These are phyloP conservation scores for Salvia hispanica DNA, from an alignment of 257 asterid genomes.

Conservation along the genomic window DNA sequence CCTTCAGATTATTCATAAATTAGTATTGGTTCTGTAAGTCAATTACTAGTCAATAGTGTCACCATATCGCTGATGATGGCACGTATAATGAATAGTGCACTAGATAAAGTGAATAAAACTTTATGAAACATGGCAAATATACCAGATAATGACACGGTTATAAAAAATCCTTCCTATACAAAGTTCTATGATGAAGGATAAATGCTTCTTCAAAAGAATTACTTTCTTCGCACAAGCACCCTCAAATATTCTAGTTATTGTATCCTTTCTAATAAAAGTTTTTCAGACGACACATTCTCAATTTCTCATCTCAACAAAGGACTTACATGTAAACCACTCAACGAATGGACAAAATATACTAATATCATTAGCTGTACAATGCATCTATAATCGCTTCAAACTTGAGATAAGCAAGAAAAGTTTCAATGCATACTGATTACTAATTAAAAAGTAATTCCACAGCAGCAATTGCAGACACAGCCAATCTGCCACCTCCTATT, in stretches of 20 bases:
- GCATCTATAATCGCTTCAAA: neutral
- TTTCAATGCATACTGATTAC: conserved; percentile 1
- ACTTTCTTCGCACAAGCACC: conserved; percentile 26
- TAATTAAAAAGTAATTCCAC: conserved; percentile 12
- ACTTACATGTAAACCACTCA: neutral
- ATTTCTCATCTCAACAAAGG: conserved; percentile 12
- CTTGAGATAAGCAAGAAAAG: conserved; percentile 3
- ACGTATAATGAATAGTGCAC: neutral
- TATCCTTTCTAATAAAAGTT: neutral
- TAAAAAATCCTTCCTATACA: no score
- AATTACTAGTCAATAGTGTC: conserved; percentile 5
- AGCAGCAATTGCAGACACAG: conserved; percentile 13
- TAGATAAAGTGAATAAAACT: conserved; percentile 3
- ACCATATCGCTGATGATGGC: conserved; percentile 22
- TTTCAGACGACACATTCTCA: conserved; percentile 10
- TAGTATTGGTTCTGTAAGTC: conserved; percentile 19
- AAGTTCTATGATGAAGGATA: conserved; percentile 11
- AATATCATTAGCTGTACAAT: conserved; percentile 14
- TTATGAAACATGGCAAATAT: neutral
- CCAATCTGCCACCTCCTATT: conserved; percentile 17
- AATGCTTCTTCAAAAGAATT: conserved; percentile 24
- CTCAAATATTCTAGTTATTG: conserved; percentile 13
- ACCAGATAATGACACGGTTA: neutral
- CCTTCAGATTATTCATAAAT: conserved; percentile 20
- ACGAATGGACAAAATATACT: neutral